Evolutionary conservation across 2,329 filamentous ascomycete species (phyloP).

Genomic region (Thelonectria olida): DNA sequence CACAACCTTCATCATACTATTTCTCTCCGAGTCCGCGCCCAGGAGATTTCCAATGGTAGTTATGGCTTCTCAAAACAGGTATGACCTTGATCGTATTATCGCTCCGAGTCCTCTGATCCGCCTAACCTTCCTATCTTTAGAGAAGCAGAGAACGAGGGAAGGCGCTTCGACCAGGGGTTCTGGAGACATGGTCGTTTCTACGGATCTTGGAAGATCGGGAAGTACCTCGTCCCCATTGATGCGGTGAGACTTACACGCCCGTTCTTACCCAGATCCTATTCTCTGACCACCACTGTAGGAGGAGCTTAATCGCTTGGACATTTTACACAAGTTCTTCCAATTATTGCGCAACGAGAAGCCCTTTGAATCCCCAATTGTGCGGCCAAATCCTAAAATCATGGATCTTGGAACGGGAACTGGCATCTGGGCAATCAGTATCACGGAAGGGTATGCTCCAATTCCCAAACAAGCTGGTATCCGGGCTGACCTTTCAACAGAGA

Average conservation of each 20-base stretch:
- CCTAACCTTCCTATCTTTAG: slow-evolving; percentile 29
- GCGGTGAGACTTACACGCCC: slow-evolving; percentile 60
- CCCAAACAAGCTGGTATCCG: background rate
- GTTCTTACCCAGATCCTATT: background rate
- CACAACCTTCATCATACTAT: background rate
- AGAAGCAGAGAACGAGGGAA: slow-evolving; percentile 27
- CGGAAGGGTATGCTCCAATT: slow-evolving; percentile 65
- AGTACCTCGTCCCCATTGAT: slow-evolving; percentile 83
- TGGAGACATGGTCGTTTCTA: slow-evolving; percentile 76
- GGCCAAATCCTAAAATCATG: slow-evolving; percentile 54
- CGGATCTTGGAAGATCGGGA: slow-evolving; percentile 71
- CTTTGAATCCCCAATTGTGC: slow-evolving; percentile 32
- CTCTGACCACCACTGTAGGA: slow-evolving; percentile 53
- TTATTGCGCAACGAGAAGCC: slow-evolving; percentile 64
- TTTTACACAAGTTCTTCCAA: slow-evolving; percentile 81
- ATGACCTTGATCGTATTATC: slow-evolving; percentile 11
- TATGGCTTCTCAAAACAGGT: slow-evolving; percentile 46
- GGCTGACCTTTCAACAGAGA: slow-evolving; percentile 26
- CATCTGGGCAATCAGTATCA: slow-evolving; percentile 91
- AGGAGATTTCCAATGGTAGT: slow-evolving; percentile 32
- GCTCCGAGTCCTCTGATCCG: slow-evolving; percentile 7
- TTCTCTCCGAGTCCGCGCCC: background rate
- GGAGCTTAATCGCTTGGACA: slow-evolving; percentile 82
- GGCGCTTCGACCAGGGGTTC: slow-evolving; percentile 40
- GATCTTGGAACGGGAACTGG: slow-evolving; percentile 87